Evolutionary conservation across 2,329 filamentous ascomycete species (phyloP).

Genomic region (Fusarium verrucosum): DNA sequence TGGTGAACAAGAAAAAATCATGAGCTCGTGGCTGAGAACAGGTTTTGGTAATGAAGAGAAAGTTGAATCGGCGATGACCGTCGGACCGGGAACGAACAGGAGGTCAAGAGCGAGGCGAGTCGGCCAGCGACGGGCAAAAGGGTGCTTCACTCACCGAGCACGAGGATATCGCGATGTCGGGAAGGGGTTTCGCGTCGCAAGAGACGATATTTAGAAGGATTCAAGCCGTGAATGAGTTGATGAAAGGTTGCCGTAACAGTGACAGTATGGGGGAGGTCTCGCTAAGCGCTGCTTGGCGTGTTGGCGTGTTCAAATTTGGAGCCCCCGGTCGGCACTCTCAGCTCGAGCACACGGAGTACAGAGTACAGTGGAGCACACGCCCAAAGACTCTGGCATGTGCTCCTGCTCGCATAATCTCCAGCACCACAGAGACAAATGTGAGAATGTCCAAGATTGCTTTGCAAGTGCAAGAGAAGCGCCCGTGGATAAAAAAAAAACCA

Average conservation of each 20-base stretch:
- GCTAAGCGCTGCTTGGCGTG: slow-evolving; percentile 50
- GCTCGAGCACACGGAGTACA: slow-evolving; percentile 38
- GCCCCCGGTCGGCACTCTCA: slow-evolving; percentile 35
- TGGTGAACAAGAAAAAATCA: slow-evolving; percentile 32
- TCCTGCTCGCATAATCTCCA: slow-evolving; percentile 38
- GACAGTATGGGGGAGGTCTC: slow-evolving; percentile 42
- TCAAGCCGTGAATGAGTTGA: slow-evolving; percentile 43
- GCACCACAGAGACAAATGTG: slow-evolving; percentile 31
- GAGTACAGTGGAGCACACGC: slow-evolving; percentile 47
- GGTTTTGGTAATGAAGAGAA: slow-evolving; percentile 34
- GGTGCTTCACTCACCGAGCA: slow-evolving; percentile 41
- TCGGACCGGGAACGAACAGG: slow-evolving; percentile 14
- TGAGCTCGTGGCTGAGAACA: slow-evolving; percentile 38
- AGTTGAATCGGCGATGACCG: slow-evolving; percentile 30
- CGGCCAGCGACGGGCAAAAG: slow-evolving; percentile 32
- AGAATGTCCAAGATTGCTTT: slow-evolving; percentile 10
- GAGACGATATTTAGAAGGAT: slow-evolving; percentile 37
- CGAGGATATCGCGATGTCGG: slow-evolving; percentile 41
- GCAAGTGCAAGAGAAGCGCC: slow-evolving; percentile 19
- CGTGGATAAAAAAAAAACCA: slow-evolving; percentile 27
- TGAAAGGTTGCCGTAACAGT: slow-evolving; percentile 44
- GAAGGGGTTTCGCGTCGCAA: slow-evolving; percentile 38
- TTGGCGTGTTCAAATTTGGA: slow-evolving; percentile 46
- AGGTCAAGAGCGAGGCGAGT: slow-evolving; percentile 22
- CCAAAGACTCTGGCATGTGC: slow-evolving; percentile 45